Evolutionary conservation across 768 basidiomycete species (phyloP).

Genomic region (Russula vinacea): DNA sequence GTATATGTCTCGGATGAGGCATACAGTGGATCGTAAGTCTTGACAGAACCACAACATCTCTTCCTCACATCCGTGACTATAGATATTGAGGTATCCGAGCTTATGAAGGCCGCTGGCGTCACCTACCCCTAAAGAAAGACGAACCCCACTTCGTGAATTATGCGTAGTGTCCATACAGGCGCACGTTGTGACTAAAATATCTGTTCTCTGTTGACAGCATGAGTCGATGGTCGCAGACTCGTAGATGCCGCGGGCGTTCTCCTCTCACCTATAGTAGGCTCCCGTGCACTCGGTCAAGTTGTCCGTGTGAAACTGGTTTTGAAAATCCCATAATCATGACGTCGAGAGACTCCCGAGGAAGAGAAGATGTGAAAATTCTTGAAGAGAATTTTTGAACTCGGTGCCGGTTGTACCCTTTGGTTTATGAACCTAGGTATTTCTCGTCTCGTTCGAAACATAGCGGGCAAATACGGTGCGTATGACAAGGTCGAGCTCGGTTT

Average conservation of each 20-base stretch:
- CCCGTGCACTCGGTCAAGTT: background rate
- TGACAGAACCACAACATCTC: background rate
- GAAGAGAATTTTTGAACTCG: background rate
- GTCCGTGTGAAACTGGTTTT: background rate
- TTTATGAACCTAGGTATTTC: background rate
- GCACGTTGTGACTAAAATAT: background rate
- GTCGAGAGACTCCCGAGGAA: background rate
- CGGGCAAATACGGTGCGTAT: no score
- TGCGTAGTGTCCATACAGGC: background rate
- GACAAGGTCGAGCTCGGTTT: no score
- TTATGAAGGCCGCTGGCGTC: constrained; percentile 26
- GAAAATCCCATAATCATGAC: background rate
- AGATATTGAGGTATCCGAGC: constrained; percentile 27
- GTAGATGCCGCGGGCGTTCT: background rate
- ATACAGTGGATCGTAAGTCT: constrained; percentile 28
- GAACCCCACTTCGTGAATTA: background rate
- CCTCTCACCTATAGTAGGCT: background rate
- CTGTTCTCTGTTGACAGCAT: background rate
- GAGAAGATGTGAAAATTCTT: background rate
- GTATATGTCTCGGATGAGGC: constrained; percentile 24
- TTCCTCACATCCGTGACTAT: no score
- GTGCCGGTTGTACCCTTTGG: background rate
- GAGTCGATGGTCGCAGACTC: background rate
- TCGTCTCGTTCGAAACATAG: no score
- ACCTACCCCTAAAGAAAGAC: constrained; percentile 23